These are phyloP conservation scores for Tetrahymena borealis DNA, from an alignment of 73 alveolate genomes.

Conservation along the genomic window DNA sequence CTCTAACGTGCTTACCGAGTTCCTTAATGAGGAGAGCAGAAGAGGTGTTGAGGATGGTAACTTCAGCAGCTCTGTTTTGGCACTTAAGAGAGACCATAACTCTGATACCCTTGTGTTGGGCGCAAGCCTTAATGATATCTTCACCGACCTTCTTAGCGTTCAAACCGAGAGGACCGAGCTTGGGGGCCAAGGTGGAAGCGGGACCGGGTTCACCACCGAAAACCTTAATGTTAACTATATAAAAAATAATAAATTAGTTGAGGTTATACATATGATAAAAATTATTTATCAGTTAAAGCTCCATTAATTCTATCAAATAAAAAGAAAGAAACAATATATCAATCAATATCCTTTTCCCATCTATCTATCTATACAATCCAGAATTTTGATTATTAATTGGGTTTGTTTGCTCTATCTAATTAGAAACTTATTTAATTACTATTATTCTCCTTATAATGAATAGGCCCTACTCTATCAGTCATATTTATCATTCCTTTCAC, in stretches of 20 bases:
- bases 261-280: not conserved
- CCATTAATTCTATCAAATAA: no score
- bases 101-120: constrained; percentile 50
- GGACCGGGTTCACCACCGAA: constrained; percentile 57
- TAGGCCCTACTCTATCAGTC: no score
- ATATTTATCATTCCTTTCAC: no score
- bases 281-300: not conserved
- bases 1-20: constrained; percentile 55
- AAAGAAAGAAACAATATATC: no score
- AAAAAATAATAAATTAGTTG: not conserved
- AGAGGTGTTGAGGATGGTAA: constrained; percentile 51
- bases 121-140: constrained; percentile 48
- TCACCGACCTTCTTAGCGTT: constrained; percentile 61
- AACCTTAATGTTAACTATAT: constrained; percentile 32
- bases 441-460: no score
- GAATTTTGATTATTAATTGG: no score
- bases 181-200: constrained; percentile 56
- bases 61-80: constrained; percentile 51
- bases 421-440: no score
- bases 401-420: no score
- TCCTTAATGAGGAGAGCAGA: constrained; percentile 54
- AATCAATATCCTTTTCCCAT: no score
- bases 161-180: constrained; percentile 57
- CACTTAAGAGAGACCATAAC: constrained; percentile 51
- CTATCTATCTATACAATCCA: no score